Base-by-base conservation (phyloP, 441 rosid genomes). In the Cnidoscolus chayamansa region DNA sequence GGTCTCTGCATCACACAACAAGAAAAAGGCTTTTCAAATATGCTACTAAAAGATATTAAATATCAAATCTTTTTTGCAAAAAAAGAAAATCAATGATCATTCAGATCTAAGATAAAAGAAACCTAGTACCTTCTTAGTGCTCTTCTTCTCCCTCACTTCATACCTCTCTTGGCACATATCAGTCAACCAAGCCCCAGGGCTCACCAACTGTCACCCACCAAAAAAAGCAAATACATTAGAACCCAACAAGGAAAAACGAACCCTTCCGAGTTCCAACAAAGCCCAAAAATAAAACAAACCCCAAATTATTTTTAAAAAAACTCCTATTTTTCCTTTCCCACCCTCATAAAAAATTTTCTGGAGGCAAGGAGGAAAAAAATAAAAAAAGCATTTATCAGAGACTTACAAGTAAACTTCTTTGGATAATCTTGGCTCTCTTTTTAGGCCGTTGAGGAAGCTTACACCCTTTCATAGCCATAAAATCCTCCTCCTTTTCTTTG, bases 81-180 rank as follows among this genome's bases (percentile, higher is more conserved):
- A 13, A 5, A 15, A 20, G n/a, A 11, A 43, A 37, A 17, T 3
- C 7, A 19, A 2, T 30, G 13, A 64, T 15, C 63, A 47, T 49
- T 67, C 12, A 49, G 47, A 73, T 59, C 59, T 67, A 45, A 51
- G 12, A 68, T 40, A 55, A 63, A 11, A 37, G 20, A 25, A 69
- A 0, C 45, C 54, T 0, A 15, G 17, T 81, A 86, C 92, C 92
- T 88, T 88, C 78, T 88, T 86, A 55, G 84, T 80, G 68, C 81
- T 83, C 83, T 88, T 88, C 84, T 84, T 88, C 81, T 88, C 90
- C 85, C 89, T 86, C 50, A 88, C 90, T 81, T 88, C 89, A 75
- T 88, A 88, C 80, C 92, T 88, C 79, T 88, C 90, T 72, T 86
- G 92, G 72, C 89, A 83, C 90, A 88, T 85, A 80, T 88, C 92